Conservation (phyloP, 1,284 basidiomycete genomes). For the Fomitopsis schrenkii region DNA sequence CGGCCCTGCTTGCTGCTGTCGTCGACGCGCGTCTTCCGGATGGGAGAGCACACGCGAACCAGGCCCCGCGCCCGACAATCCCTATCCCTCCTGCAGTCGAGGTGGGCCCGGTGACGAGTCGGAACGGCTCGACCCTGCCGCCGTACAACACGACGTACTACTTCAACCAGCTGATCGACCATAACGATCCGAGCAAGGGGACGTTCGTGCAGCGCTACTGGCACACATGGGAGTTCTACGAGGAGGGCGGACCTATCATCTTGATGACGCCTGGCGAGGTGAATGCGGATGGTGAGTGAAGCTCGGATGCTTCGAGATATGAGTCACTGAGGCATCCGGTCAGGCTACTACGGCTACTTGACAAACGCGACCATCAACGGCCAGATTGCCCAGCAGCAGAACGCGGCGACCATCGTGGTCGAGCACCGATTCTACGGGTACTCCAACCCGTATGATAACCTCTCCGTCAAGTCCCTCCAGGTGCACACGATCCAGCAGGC, state of each 20-base stretch:
- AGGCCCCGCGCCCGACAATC: constrained; percentile 15
- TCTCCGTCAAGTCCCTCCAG: constrained; percentile 53
- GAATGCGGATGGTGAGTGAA: constrained; percentile 37
- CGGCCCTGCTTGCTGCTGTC: constrained; percentile 12
- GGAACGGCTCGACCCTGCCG: constrained; percentile 24
- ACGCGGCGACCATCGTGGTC: constrained; percentile 59
- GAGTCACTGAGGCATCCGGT: neutral
- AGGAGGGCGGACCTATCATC: constrained; percentile 66
- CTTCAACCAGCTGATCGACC: constrained; percentile 73
- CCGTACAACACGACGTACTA: constrained; percentile 42
- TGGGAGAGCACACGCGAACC: constrained; percentile 21
- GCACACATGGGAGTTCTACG: constrained; percentile 61
- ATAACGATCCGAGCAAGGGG: constrained; percentile 64
- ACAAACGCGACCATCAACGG: constrained; percentile 65
- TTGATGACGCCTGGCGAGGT: constrained; percentile 48
- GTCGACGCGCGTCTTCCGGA: constrained; percentile 16
- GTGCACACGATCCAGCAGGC: constrained; percentile 69
- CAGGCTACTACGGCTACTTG: constrained; percentile 53
- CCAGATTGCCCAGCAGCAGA: constrained; percentile 61
- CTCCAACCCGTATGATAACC: constrained; percentile 56
- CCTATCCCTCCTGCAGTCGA: constrained; percentile 13
- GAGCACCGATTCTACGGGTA: constrained; percentile 52
- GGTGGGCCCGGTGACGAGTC: constrained; percentile 17
- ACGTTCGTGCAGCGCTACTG: constrained; percentile 75
- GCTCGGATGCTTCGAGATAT: neutral